Conservation (phyloP, 169 alveolate species). For the Fabrea salina region DNA sequence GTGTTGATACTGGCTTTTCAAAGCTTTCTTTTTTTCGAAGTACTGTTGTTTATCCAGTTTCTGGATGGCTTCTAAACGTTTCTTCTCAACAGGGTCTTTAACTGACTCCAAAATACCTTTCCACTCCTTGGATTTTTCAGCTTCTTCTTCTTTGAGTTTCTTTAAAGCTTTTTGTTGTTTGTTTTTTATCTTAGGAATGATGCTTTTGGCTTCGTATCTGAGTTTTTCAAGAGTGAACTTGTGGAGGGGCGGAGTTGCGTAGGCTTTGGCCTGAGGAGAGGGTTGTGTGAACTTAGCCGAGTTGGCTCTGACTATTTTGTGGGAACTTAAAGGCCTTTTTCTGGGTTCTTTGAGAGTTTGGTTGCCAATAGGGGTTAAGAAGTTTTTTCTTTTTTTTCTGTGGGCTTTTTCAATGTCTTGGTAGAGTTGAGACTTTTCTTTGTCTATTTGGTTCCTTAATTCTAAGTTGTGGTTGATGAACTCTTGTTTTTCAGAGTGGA, state of each 20-base stretch:
- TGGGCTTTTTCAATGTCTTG: neutral
- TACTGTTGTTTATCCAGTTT: neutral
- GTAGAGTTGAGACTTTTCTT: neutral
- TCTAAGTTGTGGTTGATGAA: neutral
- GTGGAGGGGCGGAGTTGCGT: neutral
- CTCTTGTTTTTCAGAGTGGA: conserved; percentile 2
- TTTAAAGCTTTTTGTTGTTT: neutral
- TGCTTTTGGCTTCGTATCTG: conserved; percentile 10
- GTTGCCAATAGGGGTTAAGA: neutral
- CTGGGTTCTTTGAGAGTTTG: neutral
- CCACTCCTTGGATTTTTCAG: neutral
- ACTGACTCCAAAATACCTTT: neutral
- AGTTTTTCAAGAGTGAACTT: neutral
- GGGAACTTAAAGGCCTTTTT: neutral
- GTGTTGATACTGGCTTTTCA: neutral
- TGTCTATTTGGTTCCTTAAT: neutral
- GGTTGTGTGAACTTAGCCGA: neutral
- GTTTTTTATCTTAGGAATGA: neutral
- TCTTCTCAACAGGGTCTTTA: neutral
- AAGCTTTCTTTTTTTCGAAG: neutral
- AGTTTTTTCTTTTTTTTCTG: neutral
- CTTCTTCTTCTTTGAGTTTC: conserved; percentile 1
- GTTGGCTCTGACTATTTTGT: neutral
- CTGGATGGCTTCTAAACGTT: neutral
- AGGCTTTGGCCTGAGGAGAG: neutral